These are phyloP conservation scores for Conringia planisiliqua DNA, from an alignment of 345 rosid genomes.

Conservation along the genomic window DNA sequence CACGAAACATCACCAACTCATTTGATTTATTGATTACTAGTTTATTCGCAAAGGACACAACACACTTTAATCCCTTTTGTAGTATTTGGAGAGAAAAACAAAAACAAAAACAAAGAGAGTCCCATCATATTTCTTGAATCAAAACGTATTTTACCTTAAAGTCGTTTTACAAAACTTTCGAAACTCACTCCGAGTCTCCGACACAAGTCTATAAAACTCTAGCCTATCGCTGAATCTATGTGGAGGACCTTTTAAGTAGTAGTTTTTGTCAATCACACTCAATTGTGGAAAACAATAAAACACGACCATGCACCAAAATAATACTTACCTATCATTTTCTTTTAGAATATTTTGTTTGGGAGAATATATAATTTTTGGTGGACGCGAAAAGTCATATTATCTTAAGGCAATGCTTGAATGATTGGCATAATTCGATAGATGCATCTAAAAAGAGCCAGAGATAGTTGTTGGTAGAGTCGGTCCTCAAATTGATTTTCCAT, in stretches of 20 bases:
- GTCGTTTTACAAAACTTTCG: background rate
- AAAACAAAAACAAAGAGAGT: background rate
- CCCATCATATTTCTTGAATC: background rate
- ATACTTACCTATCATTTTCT: background rate
- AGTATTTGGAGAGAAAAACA: background rate
- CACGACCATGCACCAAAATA: conserved; percentile 11
- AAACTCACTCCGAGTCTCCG: background rate
- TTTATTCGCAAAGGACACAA: background rate
- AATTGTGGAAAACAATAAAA: background rate
- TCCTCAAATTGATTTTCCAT: conserved; percentile 14
- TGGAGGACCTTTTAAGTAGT: background rate
- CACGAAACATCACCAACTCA: background rate
- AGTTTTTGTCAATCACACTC: conserved; percentile 6
- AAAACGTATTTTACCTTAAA: background rate
- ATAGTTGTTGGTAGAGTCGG: conserved; percentile 26
- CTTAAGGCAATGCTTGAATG: conserved; percentile 4
- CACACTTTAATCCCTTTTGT: background rate
- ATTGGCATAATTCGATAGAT: conserved; percentile 19
- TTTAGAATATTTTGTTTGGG: background rate
- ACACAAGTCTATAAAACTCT: background rate
- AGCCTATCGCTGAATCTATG: background rate
- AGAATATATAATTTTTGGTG: conserved; percentile 11
- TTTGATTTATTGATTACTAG: background rate
- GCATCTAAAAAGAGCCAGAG: conserved; percentile 25
- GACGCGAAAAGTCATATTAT: conserved; percentile 33